Evolutionary conservation across 257 asterid species (phyloP).

Genomic region (Salvia splendens): DNA sequence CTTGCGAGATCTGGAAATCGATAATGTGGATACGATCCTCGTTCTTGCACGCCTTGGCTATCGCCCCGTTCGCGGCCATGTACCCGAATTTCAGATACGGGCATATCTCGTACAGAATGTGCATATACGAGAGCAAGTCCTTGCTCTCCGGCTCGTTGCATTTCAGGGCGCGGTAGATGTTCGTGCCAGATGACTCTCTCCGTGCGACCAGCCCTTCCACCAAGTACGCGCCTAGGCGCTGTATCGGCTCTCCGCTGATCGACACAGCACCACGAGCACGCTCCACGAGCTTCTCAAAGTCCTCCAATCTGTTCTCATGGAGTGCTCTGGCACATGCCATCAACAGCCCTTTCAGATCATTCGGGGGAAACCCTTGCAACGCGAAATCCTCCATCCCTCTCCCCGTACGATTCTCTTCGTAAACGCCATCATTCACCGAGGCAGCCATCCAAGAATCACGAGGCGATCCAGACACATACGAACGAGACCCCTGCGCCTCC

Average conservation of each 20-base stretch:
- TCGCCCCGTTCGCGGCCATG: conserved; percentile 97
- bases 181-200: conserved; percentile 78
- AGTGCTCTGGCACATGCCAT: conserved; percentile 76
- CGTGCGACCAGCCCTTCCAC: conserved; percentile 81
- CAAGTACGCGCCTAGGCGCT: conserved; percentile 94
- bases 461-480: conserved; percentile 39
- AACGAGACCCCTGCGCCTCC: conserved; percentile 40
- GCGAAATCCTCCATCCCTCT: conserved; percentile 40
- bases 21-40: conserved; percentile 84
- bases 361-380: conserved; percentile 47
- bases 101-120: conserved; percentile 78
- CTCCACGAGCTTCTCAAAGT: conserved; percentile 53
- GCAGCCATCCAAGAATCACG: conserved; percentile 34
- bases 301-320: conserved; percentile 46
- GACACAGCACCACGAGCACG: conserved; percentile 64
- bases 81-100: conserved; percentile 91
- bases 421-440: conserved; percentile 34
- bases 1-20: conserved; percentile 90
- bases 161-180: conserved; percentile 69
- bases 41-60: conserved; percentile 79
- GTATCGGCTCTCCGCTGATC: conserved; percentile 84
- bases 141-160: conserved; percentile 73
- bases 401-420: conserved; percentile 33
- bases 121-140: conserved; percentile 84
- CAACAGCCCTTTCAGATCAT: conserved; percentile 63